phyloP scores from a whole-genome alignment of 2,329 filamentous ascomycete genomes.

The Seiridium cupressi region DNA sequence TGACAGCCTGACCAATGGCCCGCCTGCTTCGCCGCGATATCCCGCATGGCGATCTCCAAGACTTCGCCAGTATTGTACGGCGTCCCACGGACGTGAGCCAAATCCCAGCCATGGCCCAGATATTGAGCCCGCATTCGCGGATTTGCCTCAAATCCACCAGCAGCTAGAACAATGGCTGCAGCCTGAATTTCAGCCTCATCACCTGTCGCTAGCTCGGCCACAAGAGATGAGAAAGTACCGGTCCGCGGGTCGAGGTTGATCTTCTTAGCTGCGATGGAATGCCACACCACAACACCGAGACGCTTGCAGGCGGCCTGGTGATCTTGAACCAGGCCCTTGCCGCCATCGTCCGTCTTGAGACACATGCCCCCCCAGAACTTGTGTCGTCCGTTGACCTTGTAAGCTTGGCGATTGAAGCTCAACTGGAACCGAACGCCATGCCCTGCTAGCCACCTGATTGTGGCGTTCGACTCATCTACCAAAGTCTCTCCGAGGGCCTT shows the following conservation, averaged over 20 bases:
- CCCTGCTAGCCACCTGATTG: slow-evolving; percentile 53
- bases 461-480: slow-evolving; percentile 47
- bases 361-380: slow-evolving; percentile 68
- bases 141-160: slow-evolving; percentile 65
- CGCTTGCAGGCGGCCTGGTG: slow-evolving; percentile 40
- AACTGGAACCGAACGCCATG: slow-evolving; percentile 58
- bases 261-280: slow-evolving; percentile 42
- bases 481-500: slow-evolving; percentile 44
- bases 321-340: slow-evolving; percentile 47
- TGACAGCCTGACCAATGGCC: slow-evolving; percentile 67
- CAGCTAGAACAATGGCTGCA: slow-evolving; percentile 47
- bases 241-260: slow-evolving; percentile 29
- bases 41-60: slow-evolving; percentile 48
- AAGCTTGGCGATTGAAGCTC: slow-evolving; percentile 65
- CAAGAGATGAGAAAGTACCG: neutral
- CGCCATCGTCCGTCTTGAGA: slow-evolving; percentile 42
- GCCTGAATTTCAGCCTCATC: neutral
- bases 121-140: slow-evolving; percentile 52
- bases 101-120: slow-evolving; percentile 60
- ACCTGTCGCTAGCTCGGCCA: neutral
- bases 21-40: slow-evolving; percentile 46
- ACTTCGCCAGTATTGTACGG: slow-evolving; percentile 63
- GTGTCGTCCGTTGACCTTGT: slow-evolving; percentile 56
- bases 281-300: slow-evolving; percentile 42
- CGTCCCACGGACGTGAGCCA: slow-evolving; percentile 60